Evolutionary conservation across 225 moss, liverwort and hornwort species (phyloP), one percentile per base, ranked within the genome.

Genomic region (Takakia lepidozioides): DNA sequence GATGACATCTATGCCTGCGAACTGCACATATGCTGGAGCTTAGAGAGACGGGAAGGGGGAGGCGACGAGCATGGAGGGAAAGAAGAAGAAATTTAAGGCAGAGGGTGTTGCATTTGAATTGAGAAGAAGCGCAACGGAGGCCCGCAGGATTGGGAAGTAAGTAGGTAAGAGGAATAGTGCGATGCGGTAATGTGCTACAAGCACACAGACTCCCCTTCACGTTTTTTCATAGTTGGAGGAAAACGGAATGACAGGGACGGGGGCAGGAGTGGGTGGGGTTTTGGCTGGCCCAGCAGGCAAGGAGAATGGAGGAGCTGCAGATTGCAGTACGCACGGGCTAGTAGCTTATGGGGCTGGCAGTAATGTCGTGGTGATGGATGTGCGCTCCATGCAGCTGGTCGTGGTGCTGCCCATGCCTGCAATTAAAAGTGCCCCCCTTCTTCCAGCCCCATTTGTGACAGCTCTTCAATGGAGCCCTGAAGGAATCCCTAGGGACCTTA

Each of bases 401-500:
- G 82, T 83, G n/a, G 81, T 83, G 11, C 63, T 98, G 40, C 98
- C 98, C 2, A 98, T 98, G 98, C 91, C 91, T 46, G 65, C 98
- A 23, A 39, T 78, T 27, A 87, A 81, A 63, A 77, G 53, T 50
- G 65, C 57, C 19, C 50, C 83, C 4, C 48, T 78, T 66, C 73
- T 82, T 20, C 80, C 91, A 25, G 80, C 98, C 38, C 91, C 98
- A 8, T 91, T 73, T 44, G 91, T 98, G 49, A 98, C 98, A 20
- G 91, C 98, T 25, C 64, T 98, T 67, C 91, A 98, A 38, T 98
- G 98, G 98, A 85, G 73, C 35, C 87, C 98, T 9, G 91, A 91
- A 61, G 43, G 65, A 4, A 78, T 98, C 62, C 75, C 91, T 6
- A 80, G 87, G 55, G 98, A 98, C 76, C 75, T 98, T 2, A 81